A percentile compares a stretch with the other conserved stretches of the same genome.
These are phyloP conservation scores for Ambrosia trifida DNA, from an alignment of 129 eudicot species.

Conservation along the genomic window DNA sequence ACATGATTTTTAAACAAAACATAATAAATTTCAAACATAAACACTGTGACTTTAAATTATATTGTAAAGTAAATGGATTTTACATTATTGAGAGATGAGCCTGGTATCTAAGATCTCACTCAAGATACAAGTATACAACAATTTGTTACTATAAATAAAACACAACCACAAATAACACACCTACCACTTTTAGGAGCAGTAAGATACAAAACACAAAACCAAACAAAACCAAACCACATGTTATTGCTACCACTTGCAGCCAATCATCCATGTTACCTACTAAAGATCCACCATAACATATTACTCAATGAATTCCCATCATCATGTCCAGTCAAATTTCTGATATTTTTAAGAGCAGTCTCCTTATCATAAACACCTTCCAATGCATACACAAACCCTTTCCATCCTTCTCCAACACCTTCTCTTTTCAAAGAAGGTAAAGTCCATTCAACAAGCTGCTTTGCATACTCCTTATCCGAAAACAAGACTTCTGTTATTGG, in stretches of 20 bases:
- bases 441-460: slow-evolving; percentile 71
- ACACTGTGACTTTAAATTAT: background rate
- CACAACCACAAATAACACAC: background rate
- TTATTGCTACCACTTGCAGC: slow-evolving; percentile 7
- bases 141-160: background rate
- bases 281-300: slow-evolving; percentile 90
- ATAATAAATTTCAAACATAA: background rate
- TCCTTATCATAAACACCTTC: slow-evolving; percentile 75
- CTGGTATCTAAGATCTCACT: background rate
- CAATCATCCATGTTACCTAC: slow-evolving; percentile 43
- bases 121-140: background rate
- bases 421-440: slow-evolving; percentile 63
- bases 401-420: slow-evolving; percentile 93
- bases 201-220: too few species aligned
- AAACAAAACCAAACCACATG: background rate
- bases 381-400: slow-evolving; percentile 79
- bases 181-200: background rate
- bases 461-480: slow-evolving; percentile 55
- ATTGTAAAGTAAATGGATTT: background rate
- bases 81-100: background rate
- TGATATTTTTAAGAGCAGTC: slow-evolving; percentile 56
- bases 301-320: slow-evolving; percentile 91
- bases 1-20: background rate
- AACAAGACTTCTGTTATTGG: slow-evolving; percentile 78
- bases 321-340: slow-evolving; percentile 57